Base-by-base conservation (phyloP, 805 yeast species). In the Lachancea quebecensis region DNA sequence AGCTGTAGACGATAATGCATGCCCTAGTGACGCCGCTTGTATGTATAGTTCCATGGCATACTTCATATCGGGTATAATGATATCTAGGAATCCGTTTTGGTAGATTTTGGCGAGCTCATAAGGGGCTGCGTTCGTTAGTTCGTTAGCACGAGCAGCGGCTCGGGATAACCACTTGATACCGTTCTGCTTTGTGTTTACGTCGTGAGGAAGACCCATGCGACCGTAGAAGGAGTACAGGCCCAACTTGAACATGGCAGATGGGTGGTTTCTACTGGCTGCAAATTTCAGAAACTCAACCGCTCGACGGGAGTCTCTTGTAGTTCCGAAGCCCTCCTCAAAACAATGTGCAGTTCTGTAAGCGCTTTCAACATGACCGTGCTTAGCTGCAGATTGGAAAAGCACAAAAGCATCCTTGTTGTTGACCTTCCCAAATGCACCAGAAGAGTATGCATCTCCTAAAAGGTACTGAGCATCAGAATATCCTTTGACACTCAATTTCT, bases 181-280 rank as follows among this genome's bases (percentile, higher is more conserved):
- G 55, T 80, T 80, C 56, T 82, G 85, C 57, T 88, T 85, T 17
- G 87, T 81, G 42, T 75, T 79, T 15, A 80, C 69, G 56, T 78
- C 82, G 46, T 75, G 72, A 1, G 82, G 70, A 30, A 91, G 62
- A 1, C 98, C 97, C 91, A 91, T 82, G 49, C 83, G 73, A 4
- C 86, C 80, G 58, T 88, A 78, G 65, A 84, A 93, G 33, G 88
- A 83, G 55, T 90, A 88, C 36, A 87, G 72, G 3, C 98, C 99
- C 51, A 89, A 71, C 61, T 90, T 86, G 69, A 82, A 85, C 95
- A 91, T 88, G 4, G 98, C 96, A n/a, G 95, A 90, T 0, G 97
- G 89, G 64, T 91, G 99, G 58, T 86, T 88, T 60, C 85, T 83
- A 29, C 89, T 75, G 0, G 98, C 95, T 0, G 98, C 96, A 58